Base-by-base conservation (phyloP, 2,329 filamentous ascomycete species). In the Alternaria rosae region DNA sequence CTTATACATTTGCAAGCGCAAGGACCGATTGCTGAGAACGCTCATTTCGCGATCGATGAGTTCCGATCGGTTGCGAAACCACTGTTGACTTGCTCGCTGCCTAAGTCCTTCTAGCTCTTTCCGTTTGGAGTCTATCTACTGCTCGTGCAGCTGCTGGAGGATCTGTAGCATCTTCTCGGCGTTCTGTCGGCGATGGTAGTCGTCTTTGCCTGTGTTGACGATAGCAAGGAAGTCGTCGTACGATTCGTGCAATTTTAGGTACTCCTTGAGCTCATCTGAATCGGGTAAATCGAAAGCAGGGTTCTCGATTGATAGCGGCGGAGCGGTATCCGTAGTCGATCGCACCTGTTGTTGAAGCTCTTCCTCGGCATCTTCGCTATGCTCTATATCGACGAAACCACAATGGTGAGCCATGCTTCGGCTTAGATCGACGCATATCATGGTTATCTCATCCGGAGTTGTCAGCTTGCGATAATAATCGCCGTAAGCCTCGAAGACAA, bases 351-450 rank as follows among this genome's bases (percentile, higher is more conserved):
- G 32, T 9, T 43, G 41, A n/a, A 41, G 17, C 6, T 13, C 17
- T 3, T 11, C 38, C 6, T 55, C 45, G 5, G 32, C 64, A 28
- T 68, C 63, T 35, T 68, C 65, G 23, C 64, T 63, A 10, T 38
- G 43, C 9, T 77, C 72, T 30, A 78, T 61, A 28, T 79, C 78
- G 2, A 53, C 30, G 55, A 80, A 78, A 21, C 72, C 75, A 9
- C 74, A 76, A 2, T 69, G 43, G 0, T 51, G 10, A 8, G 53
- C 23, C 78, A 80, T 81, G 35, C 76, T 78, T 2, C 64, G 53
- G 43, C 74, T 78, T 21, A 73, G 70, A 59, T 80, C 78, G 3
- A 80, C 76, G 53, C 71, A 76, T 44, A 80, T 71, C 61, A 80
- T 70, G 5, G 77, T 43, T 7, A 79, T 54, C 59, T 81, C 79